phyloP scores from a whole-genome alignment of 441 rosid species.

The Brassica hybrid region DNA sequence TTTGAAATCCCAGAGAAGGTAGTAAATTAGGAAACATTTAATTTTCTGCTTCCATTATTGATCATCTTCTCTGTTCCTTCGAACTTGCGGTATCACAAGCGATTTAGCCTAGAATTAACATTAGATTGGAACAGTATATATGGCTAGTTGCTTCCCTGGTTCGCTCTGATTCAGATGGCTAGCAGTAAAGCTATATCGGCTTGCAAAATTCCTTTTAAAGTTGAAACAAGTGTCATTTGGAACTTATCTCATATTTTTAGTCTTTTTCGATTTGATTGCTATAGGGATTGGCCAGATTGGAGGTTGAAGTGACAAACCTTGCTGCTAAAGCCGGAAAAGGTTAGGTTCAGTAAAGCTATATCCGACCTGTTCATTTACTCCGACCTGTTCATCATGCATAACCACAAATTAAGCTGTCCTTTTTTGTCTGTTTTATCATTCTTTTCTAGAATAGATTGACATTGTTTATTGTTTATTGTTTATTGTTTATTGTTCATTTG shows the following conservation, averaged over 20 bases:
- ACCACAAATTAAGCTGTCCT: constrained; percentile 5
- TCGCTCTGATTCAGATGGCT: constrained; percentile 24
- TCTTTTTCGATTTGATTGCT: constrained; percentile 27
- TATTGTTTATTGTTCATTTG: constrained; percentile 10
- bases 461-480: constrained; percentile 4
- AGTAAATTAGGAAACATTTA: constrained; percentile 13
- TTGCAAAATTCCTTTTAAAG: constrained; percentile 15
- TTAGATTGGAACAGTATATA: constrained; percentile 18
- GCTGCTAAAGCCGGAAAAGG: constrained; percentile 99
- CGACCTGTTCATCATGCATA: constrained; percentile 18
- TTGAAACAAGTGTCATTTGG: constrained; percentile 23
- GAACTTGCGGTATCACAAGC: constrained; percentile 8
- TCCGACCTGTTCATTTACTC: constrained; percentile 17
- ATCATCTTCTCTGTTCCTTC: constrained; percentile 22
- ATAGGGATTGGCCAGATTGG: constrained; percentile 89
- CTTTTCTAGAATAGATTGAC: constrained; percentile 15
- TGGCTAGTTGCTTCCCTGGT: constrained; percentile 18
- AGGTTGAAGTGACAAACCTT: constrained; percentile 98
- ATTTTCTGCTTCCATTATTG: constrained; percentile 24
- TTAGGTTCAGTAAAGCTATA: constrained; percentile 35
- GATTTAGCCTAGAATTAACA: constrained; percentile 20
- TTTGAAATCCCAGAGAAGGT: constrained; percentile 98
- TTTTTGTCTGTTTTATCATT: constrained; percentile 17
- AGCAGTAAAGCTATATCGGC: constrained; percentile 15
- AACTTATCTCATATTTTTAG: constrained; percentile 22